Conservation (phyloP, 2,329 filamentous ascomycete genomes). For the Neonectria hederae region DNA sequence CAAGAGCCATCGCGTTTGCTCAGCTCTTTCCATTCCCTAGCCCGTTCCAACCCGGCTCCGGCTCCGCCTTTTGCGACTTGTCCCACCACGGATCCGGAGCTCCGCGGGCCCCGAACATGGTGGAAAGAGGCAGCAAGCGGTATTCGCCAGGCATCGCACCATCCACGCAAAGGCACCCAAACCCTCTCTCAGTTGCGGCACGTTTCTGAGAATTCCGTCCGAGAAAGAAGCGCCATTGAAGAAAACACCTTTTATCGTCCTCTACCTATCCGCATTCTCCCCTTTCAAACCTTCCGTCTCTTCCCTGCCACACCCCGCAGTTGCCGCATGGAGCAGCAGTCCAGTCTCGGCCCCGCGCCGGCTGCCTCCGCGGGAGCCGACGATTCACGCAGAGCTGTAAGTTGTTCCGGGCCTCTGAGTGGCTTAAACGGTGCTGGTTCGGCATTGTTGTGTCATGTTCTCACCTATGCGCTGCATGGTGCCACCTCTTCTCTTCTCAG, state of each 20-base stretch:
- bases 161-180: not conserved
- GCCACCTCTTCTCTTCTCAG: not conserved
- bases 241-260: not conserved
- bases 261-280: not conserved
- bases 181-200: not conserved
- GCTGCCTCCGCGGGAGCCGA: conserved; percentile 48
- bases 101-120: not conserved
- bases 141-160: not conserved
- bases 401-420: conserved; percentile 31
- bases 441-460: not conserved
- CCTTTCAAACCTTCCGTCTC: not conserved
- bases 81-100: not conserved
- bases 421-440: conserved; percentile 9
- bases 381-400: conserved; percentile 50
- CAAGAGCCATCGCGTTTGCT: not conserved
- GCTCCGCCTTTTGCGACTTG: not conserved
- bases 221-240: not conserved
- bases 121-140: not conserved
- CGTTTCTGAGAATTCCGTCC: not conserved
- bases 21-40: not conserved
- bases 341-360: conserved; percentile 22
- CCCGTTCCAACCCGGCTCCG: not conserved
- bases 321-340: conserved; percentile 31
- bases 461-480: not conserved
- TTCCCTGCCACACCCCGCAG: not conserved